Percentiles rank a stretch among this genome's conserved stretches.
phyloP scores from a whole-genome alignment of 495 filamentous ascomycete genomes.

The Melanomma pulvis-pyrius region DNA sequence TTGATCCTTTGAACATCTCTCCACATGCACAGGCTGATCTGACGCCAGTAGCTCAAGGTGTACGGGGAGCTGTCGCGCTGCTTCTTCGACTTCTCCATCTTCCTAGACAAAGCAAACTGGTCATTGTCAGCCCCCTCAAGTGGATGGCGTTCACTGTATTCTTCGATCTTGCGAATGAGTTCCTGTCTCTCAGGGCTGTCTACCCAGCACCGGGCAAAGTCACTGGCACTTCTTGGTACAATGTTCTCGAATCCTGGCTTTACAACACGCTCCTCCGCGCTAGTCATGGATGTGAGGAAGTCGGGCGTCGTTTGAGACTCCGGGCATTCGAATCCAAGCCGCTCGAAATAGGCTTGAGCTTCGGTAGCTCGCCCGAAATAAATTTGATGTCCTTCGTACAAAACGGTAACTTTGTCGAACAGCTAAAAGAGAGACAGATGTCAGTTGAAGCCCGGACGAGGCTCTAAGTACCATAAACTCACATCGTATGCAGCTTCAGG shows the following conservation, averaged over 20 bases:
- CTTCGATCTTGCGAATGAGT: conserved; percentile 71
- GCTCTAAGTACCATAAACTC: background rate
- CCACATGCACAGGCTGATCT: conserved; percentile 69
- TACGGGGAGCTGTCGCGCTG: conserved; percentile 65
- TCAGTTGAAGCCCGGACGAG: background rate
- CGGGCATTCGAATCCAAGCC: conserved; percentile 62
- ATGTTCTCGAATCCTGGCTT: conserved; percentile 61
- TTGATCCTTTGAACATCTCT: conserved; percentile 65
- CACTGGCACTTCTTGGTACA: conserved; percentile 67
- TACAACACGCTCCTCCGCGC: conserved; percentile 62
- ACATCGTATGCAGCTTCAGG: conserved; percentile 40
- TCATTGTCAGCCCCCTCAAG: conserved; percentile 63
- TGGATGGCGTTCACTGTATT: conserved; percentile 63
- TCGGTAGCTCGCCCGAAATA: conserved; percentile 38
- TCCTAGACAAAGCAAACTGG: conserved; percentile 66
- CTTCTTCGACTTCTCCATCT: conserved; percentile 62
- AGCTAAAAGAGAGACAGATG: background rate
- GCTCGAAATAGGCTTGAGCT: conserved; percentile 45
- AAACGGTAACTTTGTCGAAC: conserved; percentile 45
- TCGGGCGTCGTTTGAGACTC: conserved; percentile 64
- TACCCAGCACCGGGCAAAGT: conserved; percentile 72
- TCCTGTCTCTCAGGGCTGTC: conserved; percentile 63
- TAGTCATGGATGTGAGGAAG: conserved; percentile 72
- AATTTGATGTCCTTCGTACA: conserved; percentile 46
- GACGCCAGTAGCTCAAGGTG: conserved; percentile 69